A percentile compares a stretch with the other conserved stretches of the same genome.
These are phyloP conservation scores for Clitocybe nebularis DNA, from an alignment of 1,284 basidiomycete species.

Conservation along the genomic window DNA sequence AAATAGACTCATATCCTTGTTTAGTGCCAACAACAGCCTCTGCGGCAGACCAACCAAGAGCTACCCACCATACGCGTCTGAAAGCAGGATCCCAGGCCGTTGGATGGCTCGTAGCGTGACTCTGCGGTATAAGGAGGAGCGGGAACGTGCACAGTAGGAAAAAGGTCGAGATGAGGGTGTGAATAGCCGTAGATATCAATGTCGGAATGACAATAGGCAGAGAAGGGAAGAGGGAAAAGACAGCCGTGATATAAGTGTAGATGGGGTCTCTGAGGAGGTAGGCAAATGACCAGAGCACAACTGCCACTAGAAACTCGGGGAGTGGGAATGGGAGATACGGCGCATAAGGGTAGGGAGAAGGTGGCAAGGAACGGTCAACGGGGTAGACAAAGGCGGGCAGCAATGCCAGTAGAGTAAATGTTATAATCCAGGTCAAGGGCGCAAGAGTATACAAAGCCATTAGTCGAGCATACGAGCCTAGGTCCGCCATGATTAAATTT, in stretches of 20 bases:
- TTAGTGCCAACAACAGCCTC: slow-evolving; percentile 59
- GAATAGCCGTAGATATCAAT: slow-evolving; percentile 44
- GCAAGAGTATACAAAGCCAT: slow-evolving; percentile 53
- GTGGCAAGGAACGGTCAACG: slow-evolving; percentile 25
- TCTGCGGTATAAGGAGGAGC: slow-evolving; percentile 47
- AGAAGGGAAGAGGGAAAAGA: slow-evolving; percentile 24
- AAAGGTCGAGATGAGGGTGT: slow-evolving; percentile 46
- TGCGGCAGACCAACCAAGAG: slow-evolving; percentile 64
- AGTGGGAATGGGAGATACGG: slow-evolving; percentile 53
- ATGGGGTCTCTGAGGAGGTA: slow-evolving; percentile 53
- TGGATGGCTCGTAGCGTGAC: slow-evolving; percentile 38
- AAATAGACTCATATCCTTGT: slow-evolving; percentile 66
- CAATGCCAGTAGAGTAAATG: slow-evolving; percentile 45
- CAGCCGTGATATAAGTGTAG: slow-evolving; percentile 32
- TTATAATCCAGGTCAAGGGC: slow-evolving; percentile 45
- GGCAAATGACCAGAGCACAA: slow-evolving; percentile 56
- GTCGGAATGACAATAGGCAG: slow-evolving; percentile 23
- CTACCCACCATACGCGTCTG: slow-evolving; percentile 67
- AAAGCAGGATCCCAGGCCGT: slow-evolving; percentile 60
- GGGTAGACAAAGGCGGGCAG: slow-evolving; percentile 48
- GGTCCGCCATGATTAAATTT: slow-evolving; percentile 9
- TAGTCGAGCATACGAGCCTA: slow-evolving; percentile 59
- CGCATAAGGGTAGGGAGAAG: slow-evolving; percentile 35
- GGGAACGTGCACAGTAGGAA: slow-evolving; percentile 54
- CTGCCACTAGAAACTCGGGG: slow-evolving; percentile 54